phyloP scores from a whole-genome alignment of 2,329 filamentous ascomycete species.

The Exophiala bonariae region DNA sequence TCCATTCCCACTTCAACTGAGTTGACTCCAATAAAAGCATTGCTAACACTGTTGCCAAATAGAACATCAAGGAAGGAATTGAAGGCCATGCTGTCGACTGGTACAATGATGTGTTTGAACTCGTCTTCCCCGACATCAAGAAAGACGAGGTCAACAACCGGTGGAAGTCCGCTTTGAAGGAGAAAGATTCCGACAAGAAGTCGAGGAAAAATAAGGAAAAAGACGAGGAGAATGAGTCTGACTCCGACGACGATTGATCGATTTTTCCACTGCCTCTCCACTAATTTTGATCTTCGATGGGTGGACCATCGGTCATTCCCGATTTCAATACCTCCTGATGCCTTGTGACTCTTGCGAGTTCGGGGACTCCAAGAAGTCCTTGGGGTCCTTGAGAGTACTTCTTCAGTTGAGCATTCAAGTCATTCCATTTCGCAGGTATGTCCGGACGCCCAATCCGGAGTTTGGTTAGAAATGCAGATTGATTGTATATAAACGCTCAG shows the following conservation, averaged over 20 bases:
- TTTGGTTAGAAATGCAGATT: no score
- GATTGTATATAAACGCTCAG: no score
- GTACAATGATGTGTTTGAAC: constrained; percentile 91
- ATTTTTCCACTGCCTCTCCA: no score
- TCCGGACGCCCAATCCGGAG: no score
- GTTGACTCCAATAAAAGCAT: background rate
- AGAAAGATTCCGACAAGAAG: constrained; percentile 46
- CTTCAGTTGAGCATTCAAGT: no score
- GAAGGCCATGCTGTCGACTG: constrained; percentile 87
- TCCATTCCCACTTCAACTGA: constrained; percentile 26
- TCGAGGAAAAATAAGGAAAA: constrained; percentile 40
- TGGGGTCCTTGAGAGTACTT: no score
- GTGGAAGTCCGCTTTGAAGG: constrained; percentile 66
- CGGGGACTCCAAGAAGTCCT: no score
- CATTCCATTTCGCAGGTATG: no score
- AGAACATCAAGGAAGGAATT: constrained; percentile 98
- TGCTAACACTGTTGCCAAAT: constrained; percentile 63
- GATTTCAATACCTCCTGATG: no score
- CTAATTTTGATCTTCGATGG: no score
- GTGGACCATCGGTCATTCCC: no score
- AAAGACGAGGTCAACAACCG: constrained; percentile 67
- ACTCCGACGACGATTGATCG: constrained; percentile 13
- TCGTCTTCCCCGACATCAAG: constrained; percentile 84
- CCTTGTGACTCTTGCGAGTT: no score
- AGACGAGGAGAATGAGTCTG: constrained; percentile 16